Conservation (phyloP, 2,329 filamentous ascomycete species). For the Tolypocladium endophyticum region DNA sequence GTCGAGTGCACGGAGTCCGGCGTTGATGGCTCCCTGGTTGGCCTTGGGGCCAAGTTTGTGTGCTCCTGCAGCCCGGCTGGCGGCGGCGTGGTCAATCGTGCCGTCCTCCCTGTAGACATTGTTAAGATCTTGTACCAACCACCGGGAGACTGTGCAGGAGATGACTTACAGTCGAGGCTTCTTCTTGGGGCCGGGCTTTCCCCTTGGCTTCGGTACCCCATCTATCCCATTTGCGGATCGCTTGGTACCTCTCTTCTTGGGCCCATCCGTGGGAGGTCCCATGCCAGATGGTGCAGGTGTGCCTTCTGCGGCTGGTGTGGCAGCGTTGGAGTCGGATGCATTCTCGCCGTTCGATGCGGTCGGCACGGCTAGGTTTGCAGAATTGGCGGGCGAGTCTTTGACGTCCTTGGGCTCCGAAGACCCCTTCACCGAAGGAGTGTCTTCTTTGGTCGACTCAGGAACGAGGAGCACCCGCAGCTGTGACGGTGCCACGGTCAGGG, state of each 20-base stretch:
- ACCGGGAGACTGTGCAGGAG: slow-evolving; percentile 1
- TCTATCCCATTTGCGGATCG: slow-evolving; percentile 57
- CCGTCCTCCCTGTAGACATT: slow-evolving; percentile 45
- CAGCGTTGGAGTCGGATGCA: slow-evolving; percentile 48
- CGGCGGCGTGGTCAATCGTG: slow-evolving; percentile 45
- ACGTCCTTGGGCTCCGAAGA: slow-evolving; percentile 22
- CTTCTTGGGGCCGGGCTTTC: slow-evolving; percentile 94
- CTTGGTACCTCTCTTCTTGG: slow-evolving; percentile 69
- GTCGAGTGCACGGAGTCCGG: slow-evolving; percentile 86
- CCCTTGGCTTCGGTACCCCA: slow-evolving; percentile 56
- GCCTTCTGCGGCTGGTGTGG: slow-evolving; percentile 45
- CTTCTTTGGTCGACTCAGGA: slow-evolving; percentile 30
- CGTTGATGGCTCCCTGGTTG: slow-evolving; percentile 95
- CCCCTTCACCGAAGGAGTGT: slow-evolving; percentile 26
- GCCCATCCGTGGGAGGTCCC: slow-evolving; percentile 48
- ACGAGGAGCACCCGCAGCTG: slow-evolving; percentile 40
- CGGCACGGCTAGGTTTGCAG: slow-evolving; percentile 26
- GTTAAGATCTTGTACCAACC: slow-evolving; percentile 15
- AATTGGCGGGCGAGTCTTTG: slow-evolving; percentile 34
- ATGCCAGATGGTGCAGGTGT: slow-evolving; percentile 46
- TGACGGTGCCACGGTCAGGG: slow-evolving; percentile 38
- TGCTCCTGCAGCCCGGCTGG: slow-evolving; percentile 37
- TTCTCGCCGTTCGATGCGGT: slow-evolving; percentile 41
- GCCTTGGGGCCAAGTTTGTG: slow-evolving; percentile 94
- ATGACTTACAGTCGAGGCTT: slow-evolving; percentile 78